These are phyloP conservation scores for Pontederia crassipes DNA, from an alignment of 176 grass and related monocot species.

Conservation along the genomic window DNA sequence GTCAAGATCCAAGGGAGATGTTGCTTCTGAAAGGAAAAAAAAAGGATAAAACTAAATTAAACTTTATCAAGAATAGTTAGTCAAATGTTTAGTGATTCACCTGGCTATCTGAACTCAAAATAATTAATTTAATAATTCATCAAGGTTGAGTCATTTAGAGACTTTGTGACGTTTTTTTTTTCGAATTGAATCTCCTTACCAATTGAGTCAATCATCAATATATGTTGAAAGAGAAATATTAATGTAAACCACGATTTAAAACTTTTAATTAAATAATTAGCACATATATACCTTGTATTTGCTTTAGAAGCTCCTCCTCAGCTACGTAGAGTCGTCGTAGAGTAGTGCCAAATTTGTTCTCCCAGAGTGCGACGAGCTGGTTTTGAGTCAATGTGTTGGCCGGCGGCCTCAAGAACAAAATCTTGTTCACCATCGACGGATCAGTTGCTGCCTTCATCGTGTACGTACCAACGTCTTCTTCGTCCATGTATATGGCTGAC, in stretches of 20 bases:
- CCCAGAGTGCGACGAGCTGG: conserved; percentile 1
- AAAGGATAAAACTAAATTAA: not conserved
- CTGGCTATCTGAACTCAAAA: too few species aligned
- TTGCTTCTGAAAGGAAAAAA: not conserved
- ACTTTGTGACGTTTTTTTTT: too few species aligned
- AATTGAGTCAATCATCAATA: too few species aligned
- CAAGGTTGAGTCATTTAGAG: too few species aligned
- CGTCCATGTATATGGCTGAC: not conserved
- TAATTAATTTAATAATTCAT: too few species aligned
- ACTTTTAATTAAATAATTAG: too few species aligned
- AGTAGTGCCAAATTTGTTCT: conserved; percentile 3
- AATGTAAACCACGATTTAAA: too few species aligned
- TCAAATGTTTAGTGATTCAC: too few species aligned
- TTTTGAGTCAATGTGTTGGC: conserved; percentile 1
- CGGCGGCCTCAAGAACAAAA: not conserved
- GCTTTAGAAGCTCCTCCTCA: conserved; percentile 2
- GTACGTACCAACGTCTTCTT: conserved; percentile 10
- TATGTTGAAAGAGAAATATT: too few species aligned
- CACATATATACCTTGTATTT: not conserved
- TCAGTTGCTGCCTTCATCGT: conserved; percentile 3
- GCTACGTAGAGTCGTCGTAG: not conserved
- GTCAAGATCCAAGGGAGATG: conserved; percentile 9
- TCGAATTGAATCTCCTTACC: too few species aligned
- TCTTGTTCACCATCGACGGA: conserved; percentile 1
- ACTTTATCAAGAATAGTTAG: too few species aligned